Evolutionary conservation across 352 stramenopile species (phyloP).

Genomic region (Phytophthora tentaculata): DNA sequence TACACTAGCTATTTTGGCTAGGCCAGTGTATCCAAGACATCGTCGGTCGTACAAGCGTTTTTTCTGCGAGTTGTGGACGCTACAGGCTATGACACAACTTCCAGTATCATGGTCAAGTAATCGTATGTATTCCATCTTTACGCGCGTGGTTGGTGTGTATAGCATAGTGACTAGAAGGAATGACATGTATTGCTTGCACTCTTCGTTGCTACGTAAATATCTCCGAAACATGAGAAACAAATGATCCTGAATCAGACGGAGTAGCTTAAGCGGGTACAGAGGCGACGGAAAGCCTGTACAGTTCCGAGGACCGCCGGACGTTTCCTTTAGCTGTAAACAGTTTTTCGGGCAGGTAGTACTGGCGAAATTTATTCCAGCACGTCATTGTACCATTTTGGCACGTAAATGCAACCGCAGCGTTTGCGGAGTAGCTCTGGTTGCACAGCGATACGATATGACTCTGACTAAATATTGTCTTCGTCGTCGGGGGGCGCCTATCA

Average conservation of each 20-base stretch:
- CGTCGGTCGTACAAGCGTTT: background rate
- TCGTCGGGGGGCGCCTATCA: background rate
- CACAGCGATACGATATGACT: background rate
- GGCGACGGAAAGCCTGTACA: background rate
- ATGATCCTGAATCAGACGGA: background rate
- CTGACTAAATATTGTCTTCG: background rate
- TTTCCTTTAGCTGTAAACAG: background rate
- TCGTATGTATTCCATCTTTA: background rate
- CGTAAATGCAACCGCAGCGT: background rate
- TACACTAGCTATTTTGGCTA: background rate
- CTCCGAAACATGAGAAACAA: background rate
- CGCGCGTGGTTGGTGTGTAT: background rate
- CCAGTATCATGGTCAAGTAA: background rate
- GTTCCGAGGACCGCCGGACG: background rate
- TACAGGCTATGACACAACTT: background rate
- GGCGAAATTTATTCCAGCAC: background rate
- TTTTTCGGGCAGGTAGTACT: background rate
- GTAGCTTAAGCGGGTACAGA: background rate
- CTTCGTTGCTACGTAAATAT: background rate
- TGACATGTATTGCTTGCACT: background rate
- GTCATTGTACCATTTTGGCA: background rate
- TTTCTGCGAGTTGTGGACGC: background rate
- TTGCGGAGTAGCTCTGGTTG: background rate
- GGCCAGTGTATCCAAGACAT: background rate
- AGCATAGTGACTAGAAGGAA: background rate